These are phyloP conservation scores for Aphanocladium album DNA, from an alignment of 2,329 filamentous ascomycete genomes.

Conservation along the genomic window DNA sequence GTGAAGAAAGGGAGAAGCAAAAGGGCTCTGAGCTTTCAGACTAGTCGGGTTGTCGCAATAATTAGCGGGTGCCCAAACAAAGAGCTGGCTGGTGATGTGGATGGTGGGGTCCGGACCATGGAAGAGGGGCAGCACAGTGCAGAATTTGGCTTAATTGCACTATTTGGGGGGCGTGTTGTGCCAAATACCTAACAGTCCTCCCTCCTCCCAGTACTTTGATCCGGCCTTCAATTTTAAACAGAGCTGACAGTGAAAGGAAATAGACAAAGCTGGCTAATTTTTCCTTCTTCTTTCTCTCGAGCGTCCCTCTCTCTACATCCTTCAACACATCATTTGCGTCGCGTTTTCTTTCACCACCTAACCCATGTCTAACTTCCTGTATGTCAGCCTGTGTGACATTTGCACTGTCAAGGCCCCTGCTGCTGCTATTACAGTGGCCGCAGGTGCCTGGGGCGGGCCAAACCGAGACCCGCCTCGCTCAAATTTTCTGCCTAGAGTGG, in stretches of 20 bases:
- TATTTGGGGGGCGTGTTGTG: background rate
- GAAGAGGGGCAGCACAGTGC: constrained; percentile 14
- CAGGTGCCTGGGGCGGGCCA: constrained; percentile 1
- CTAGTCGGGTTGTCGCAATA: constrained; percentile 13
- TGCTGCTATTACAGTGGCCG: constrained; percentile 4
- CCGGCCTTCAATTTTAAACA: too few species aligned
- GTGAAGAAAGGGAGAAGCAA: constrained; percentile 4
- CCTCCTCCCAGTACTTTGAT: too few species aligned
- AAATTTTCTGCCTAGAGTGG: constrained; percentile 8
- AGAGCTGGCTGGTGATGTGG: constrained; percentile 10
- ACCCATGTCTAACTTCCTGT: background rate
- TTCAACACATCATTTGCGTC: too few species aligned
- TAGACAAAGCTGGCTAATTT: too few species aligned
- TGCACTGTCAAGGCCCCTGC: background rate
- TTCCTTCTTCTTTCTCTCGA: background rate
- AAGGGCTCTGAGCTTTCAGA: background rate
- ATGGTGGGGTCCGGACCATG: constrained; percentile 11
- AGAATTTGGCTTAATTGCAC: background rate
- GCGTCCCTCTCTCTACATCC: too few species aligned
- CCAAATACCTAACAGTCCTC: too few species aligned
- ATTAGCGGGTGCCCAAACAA: constrained; percentile 14
- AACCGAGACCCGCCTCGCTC: background rate
- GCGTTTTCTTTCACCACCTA: too few species aligned
- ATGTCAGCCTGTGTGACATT: constrained; percentile 9
- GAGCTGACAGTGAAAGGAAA: too few species aligned